A percentile compares a stretch with the other conserved stretches of the same genome.
Evolutionary conservation across 768 basidiomycete genomes (phyloP).

Genomic region (Pulveroboletus sp.): DNA sequence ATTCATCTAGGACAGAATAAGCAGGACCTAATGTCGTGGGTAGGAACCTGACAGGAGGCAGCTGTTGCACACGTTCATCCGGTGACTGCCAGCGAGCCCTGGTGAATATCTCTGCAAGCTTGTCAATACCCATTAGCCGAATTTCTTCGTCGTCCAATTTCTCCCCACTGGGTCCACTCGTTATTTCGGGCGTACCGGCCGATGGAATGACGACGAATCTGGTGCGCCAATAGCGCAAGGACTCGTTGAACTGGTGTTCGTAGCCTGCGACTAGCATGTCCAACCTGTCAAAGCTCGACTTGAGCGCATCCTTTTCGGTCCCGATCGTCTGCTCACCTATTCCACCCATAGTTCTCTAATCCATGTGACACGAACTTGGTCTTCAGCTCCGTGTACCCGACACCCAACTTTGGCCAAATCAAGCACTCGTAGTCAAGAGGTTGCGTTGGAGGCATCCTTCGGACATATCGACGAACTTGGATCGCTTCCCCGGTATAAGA

Average conservation of each 20-base stretch:
- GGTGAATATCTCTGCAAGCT: slow-evolving; percentile 83
- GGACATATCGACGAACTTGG: slow-evolving; percentile 80
- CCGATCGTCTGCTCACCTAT: slow-evolving; percentile 47
- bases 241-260: slow-evolving; percentile 74
- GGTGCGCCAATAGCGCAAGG: slow-evolving; percentile 89
- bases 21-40: slow-evolving; percentile 83
- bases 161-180: slow-evolving; percentile 62
- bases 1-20: slow-evolving; percentile 72
- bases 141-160: slow-evolving; percentile 81
- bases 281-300: slow-evolving; percentile 41
- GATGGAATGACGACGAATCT: slow-evolving; percentile 91
- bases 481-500: slow-evolving; percentile 89
- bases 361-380: slow-evolving; percentile 76
- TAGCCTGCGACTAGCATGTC: slow-evolving; percentile 86
- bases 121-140: slow-evolving; percentile 84
- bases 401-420: slow-evolving; percentile 90
- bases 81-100: slow-evolving; percentile 75
- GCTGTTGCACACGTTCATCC: slow-evolving; percentile 35
- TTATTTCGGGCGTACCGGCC: slow-evolving; percentile 55
- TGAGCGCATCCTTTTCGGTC: background rate
- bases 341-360: slow-evolving; percentile 82
- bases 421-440: slow-evolving; percentile 80
- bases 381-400: slow-evolving; percentile 76
- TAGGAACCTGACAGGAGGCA: slow-evolving; percentile 68
- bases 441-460: slow-evolving; percentile 59